Evolutionary conservation across 2,329 filamentous ascomycete species (phyloP).

Genomic region (Akanthomyces uredinophilus): DNA sequence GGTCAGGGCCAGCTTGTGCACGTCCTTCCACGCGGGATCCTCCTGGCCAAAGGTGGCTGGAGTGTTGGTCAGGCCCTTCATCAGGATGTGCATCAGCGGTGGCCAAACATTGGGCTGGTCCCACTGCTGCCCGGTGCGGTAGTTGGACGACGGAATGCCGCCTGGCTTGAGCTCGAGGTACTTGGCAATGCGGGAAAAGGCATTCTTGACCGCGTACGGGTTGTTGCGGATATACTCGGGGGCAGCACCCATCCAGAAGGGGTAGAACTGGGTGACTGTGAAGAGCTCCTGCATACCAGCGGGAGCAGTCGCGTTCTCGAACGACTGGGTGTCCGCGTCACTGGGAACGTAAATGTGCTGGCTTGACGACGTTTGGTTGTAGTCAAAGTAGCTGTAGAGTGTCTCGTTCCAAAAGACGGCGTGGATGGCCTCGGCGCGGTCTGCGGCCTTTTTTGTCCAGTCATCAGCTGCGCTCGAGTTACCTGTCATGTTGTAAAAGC

Average conservation of each 20-base stretch:
- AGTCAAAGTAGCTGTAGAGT: constrained; percentile 62
- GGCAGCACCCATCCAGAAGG: constrained; percentile 65
- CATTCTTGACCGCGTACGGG: constrained; percentile 50
- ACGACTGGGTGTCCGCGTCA: constrained; percentile 36
- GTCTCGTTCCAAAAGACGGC: constrained; percentile 60
- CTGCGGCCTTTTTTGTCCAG: constrained; percentile 46
- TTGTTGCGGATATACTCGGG: constrained; percentile 52
- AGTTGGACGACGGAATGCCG: constrained; percentile 58
- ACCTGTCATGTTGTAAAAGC: constrained; percentile 47
- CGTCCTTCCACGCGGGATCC: constrained; percentile 48
- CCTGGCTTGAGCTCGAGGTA: constrained; percentile 49
- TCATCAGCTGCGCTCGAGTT: constrained; percentile 43
- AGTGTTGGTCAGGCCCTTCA: constrained; percentile 56
- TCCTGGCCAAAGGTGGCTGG: constrained; percentile 49
- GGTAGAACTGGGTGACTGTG: constrained; percentile 57
- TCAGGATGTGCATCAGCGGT: constrained; percentile 59
- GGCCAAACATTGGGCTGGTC: constrained; percentile 68
- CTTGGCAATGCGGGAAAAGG: constrained; percentile 47
- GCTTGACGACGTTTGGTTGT: constrained; percentile 54
- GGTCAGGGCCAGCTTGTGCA: constrained; percentile 50
- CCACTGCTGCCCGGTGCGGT: constrained; percentile 60
- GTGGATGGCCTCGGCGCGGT: constrained; percentile 58
- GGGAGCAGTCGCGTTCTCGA: constrained; percentile 40
- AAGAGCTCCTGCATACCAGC: constrained; percentile 53
- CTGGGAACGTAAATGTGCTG: constrained; percentile 51